Conservation (phyloP, 2,329 filamentous ascomycete species). For the Microcyclospora pomicola region DNA sequence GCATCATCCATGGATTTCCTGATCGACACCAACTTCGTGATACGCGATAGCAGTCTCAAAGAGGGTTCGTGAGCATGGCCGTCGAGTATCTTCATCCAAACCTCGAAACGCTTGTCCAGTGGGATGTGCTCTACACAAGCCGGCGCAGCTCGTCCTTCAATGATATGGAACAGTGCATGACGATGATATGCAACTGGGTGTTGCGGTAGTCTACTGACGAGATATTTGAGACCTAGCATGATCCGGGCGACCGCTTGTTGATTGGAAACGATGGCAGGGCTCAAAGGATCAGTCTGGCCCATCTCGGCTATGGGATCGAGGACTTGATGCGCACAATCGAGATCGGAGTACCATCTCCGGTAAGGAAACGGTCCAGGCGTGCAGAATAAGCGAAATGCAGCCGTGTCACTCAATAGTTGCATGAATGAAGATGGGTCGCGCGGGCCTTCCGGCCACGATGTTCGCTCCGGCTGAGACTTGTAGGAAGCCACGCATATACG, state of each 20-base stretch:
- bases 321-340: not conserved
- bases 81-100: conserved; percentile 1
- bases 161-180: not conserved
- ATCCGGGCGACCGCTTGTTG: conserved; percentile 1
- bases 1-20: not conserved
- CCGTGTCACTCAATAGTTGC: conserved; percentile 37
- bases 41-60: no score
- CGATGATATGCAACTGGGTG: not conserved
- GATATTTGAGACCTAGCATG: not conserved
- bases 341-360: not conserved
- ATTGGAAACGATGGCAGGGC: not conserved
- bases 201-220: not conserved
- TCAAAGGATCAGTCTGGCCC: not conserved
- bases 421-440: conserved; percentile 46
- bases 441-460: conserved; percentile 13
- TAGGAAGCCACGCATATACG: conserved; percentile 62
- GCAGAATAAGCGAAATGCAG: not conserved
- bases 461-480: conserved; percentile 39
- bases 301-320: no score
- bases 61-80: conserved; percentile 1
- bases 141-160: not conserved
- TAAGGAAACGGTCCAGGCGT: conserved; percentile 1
- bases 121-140: not conserved
- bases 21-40: no score
- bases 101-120: not conserved